phyloP scores from a whole-genome alignment of 1,284 basidiomycete genomes.

The Puccinia novopanici region DNA sequence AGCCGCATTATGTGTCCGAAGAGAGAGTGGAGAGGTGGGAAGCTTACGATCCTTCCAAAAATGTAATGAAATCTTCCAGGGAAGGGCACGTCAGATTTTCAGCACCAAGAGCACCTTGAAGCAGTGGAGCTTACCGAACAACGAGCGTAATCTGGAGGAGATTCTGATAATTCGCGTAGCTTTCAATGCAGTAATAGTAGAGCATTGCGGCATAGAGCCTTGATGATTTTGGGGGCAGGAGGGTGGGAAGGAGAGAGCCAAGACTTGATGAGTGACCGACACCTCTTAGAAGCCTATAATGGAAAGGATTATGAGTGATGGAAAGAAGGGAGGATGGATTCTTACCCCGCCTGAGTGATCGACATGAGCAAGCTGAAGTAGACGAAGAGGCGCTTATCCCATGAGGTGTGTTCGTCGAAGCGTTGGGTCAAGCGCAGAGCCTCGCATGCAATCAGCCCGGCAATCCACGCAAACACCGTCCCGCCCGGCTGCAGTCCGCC shows the following conservation, averaged over 20 bases:
- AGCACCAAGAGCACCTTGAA: background rate
- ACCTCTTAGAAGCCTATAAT: background rate
- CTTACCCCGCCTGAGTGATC: conserved; percentile 8
- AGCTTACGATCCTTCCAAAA: conserved; percentile 17
- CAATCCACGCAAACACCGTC: conserved; percentile 25
- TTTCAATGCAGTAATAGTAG: conserved; percentile 31
- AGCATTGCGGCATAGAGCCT: conserved; percentile 7
- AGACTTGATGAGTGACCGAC: background rate
- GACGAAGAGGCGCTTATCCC: conserved; percentile 26
- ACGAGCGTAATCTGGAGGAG: background rate
- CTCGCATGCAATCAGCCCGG: conserved; percentile 21
- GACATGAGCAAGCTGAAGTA: conserved; percentile 33
- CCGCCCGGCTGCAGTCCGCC: conserved; percentile 35
- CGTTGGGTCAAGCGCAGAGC: conserved; percentile 37
- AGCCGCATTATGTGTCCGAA: background rate
- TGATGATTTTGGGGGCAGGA: background rate
- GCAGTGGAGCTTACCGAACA: conserved; percentile 12
- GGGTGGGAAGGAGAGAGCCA: background rate
- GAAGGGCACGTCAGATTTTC: background rate
- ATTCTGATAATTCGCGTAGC: conserved; percentile 16
- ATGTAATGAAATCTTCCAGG: conserved; percentile 14
- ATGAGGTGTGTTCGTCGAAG: conserved; percentile 30
- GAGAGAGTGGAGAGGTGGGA: background rate
- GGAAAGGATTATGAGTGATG: background rate
- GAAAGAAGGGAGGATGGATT: background rate